phyloP scores from a whole-genome alignment of 441 rosid genomes.

The Capsella rubella region DNA sequence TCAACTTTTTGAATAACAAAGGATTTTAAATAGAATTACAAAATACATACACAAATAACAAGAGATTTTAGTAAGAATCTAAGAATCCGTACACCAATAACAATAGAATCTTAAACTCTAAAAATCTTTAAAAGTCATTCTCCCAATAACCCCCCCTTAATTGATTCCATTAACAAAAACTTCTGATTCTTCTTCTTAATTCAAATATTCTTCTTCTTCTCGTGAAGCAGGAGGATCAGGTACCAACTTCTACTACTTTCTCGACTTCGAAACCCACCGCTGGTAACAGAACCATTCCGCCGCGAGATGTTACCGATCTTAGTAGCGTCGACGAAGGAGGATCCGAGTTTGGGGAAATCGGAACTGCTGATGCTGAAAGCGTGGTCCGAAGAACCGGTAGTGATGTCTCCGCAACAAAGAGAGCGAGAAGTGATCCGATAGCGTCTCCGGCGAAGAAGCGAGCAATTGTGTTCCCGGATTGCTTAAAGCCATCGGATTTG shows the following conservation, averaged over 20 bases:
- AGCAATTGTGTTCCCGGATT: constrained; percentile 47
- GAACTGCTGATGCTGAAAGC: neutral
- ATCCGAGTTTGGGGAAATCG: constrained; percentile 46
- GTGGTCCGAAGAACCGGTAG: neutral
- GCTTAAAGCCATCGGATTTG: constrained; percentile 22
- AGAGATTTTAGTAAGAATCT: no score
- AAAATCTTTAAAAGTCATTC: no score
- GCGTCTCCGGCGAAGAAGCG: constrained; percentile 40
- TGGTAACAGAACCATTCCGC: constrained; percentile 10
- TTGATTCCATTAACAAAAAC: no score
- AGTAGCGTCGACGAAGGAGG: constrained; percentile 51
- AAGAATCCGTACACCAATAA: no score
- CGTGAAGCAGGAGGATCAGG: constrained; percentile 53
- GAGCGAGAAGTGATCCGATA: constrained; percentile 30
- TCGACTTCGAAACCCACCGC: constrained; percentile 10
- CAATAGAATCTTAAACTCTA: no score
- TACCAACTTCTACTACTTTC: neutral
- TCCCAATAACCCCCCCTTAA: no score
- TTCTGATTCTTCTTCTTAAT: neutral
- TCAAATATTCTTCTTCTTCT: constrained; percentile 3
- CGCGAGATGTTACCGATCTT: constrained; percentile 51
- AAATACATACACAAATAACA: no score
- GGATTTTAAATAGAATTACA: no score
- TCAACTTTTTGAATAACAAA: no score
- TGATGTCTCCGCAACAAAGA: constrained; percentile 28